Percentiles rank a stretch among this genome's conserved stretches.
Conservation (phyloP, 352 stramenopile genomes). For the Poterioochromonas sp. region DNA sequence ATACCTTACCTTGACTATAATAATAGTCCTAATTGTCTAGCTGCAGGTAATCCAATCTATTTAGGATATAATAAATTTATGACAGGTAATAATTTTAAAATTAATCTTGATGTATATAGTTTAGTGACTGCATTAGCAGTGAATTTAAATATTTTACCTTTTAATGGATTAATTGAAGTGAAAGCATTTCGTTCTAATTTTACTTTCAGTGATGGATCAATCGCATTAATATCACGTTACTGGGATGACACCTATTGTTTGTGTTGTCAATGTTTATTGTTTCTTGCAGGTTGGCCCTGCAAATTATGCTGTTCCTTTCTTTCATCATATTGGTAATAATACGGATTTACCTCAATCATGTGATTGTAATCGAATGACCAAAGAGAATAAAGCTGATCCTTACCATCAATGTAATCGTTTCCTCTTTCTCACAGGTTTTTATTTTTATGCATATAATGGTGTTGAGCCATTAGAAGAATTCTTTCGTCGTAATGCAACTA, state of each 20-base stretch:
- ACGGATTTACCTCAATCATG: not conserved
- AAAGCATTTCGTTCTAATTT: not conserved
- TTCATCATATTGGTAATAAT: slow-evolving; percentile 1
- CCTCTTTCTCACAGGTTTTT: not conserved
- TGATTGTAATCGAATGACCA: not conserved
- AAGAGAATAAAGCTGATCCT: not conserved
- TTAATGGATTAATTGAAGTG: not conserved
- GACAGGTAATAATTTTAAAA: not conserved
- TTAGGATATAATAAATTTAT: not conserved
- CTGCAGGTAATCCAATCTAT: not conserved
- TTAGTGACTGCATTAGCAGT: not conserved
- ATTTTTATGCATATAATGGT: too few species aligned
- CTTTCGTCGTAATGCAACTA: too few species aligned
- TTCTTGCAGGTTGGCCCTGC: not conserved
- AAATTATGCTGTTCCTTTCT: not conserved
- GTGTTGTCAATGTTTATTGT: not conserved
- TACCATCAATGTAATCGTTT: slow-evolving; percentile 3
- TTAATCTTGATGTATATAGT: not conserved
- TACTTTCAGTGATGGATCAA: not conserved
- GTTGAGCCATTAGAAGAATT: too few species aligned
- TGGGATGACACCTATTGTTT: not conserved
- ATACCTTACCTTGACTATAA: too few species aligned
- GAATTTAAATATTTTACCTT: not conserved
- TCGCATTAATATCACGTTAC: not conserved
- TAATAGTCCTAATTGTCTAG: not conserved